Percentiles rank a stretch among this genome's conserved stretches.
Evolutionary conservation across 495 filamentous ascomycete species (phyloP).

Genomic region (Penicillium simplicissimum): DNA sequence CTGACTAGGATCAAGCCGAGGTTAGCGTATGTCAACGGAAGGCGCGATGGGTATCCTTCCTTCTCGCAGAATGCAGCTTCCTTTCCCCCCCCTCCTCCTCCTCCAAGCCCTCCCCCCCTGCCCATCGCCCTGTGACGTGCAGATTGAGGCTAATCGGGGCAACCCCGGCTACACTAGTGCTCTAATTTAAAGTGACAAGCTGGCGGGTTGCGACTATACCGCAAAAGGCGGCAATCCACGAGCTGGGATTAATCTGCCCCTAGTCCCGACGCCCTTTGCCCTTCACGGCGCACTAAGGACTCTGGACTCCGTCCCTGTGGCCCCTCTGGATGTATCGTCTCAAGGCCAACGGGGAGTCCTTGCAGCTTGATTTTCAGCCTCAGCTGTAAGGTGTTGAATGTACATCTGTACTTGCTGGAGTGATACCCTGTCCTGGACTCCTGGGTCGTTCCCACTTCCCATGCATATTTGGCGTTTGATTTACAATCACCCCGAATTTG

Average conservation of each 20-base stretch:
- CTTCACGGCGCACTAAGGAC: background rate
- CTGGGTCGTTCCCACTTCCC: background rate
- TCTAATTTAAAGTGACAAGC: background rate
- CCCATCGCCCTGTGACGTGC: conserved; percentile 8
- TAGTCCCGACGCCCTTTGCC: background rate
- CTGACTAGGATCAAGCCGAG: background rate
- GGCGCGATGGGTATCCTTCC: background rate
- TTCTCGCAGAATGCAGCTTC: conserved; percentile 11
- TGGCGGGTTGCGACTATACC: conserved; percentile 9
- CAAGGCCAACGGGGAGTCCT: background rate
- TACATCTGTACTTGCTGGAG: background rate
- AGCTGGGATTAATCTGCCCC: background rate
- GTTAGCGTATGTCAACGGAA: background rate
- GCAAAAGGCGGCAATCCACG: conserved; percentile 12
- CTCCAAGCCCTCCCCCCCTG: background rate
- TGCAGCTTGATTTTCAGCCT: conserved; percentile 20
- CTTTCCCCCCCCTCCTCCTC: too few species aligned
- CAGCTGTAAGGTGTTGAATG: background rate
- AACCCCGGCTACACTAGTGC: conserved; percentile 3
- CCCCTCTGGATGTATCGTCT: background rate
- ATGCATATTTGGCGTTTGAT: background rate
- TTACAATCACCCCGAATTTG: background rate
- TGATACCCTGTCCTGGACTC: background rate
- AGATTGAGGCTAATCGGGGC: conserved; percentile 12
- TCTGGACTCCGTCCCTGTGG: background rate